Evolutionary conservation across 202 grass and related monocot genomes (phyloP).

Genomic region (Schoenoplectus tabernaemontani): DNA sequence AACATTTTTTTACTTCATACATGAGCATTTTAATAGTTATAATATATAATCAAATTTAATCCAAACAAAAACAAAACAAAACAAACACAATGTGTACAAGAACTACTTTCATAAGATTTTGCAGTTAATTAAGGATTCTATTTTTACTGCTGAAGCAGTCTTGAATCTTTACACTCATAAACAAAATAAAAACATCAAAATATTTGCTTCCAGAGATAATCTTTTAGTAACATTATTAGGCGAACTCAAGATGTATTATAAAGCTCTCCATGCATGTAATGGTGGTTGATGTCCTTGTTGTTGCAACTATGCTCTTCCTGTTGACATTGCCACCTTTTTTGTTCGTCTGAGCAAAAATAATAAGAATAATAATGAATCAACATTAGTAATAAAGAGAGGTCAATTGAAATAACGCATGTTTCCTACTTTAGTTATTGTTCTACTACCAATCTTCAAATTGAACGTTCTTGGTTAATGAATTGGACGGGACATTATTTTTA

Average conservation of each 20-base stretch:
- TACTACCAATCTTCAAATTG: not conserved
- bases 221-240: too few relatives aligned
- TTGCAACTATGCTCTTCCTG: not conserved
- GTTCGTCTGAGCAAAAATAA: slow-evolving; percentile 9
- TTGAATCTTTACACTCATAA: slow-evolving; percentile 14
- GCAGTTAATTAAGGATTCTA: not conserved
- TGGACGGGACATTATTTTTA: not conserved
- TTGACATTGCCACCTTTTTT: not conserved
- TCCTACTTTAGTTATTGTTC: not conserved
- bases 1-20: not conserved
- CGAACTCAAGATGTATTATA: too few relatives aligned
- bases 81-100: not conserved
- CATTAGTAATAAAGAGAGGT: not conserved
- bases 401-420: not conserved
- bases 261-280: not conserved
- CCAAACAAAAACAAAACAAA: not conserved
- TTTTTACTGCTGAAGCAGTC: not conserved
- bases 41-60: not conserved
- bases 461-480: not conserved
- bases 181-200: not conserved
- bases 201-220: not conserved
- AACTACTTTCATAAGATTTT: not conserved
- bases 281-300: not conserved
- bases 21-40: too few relatives aligned
- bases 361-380: not conserved